Evolutionary conservation across 108 stramenopile species (phyloP).

Genomic region (Discostella stelligeroides): DNA sequence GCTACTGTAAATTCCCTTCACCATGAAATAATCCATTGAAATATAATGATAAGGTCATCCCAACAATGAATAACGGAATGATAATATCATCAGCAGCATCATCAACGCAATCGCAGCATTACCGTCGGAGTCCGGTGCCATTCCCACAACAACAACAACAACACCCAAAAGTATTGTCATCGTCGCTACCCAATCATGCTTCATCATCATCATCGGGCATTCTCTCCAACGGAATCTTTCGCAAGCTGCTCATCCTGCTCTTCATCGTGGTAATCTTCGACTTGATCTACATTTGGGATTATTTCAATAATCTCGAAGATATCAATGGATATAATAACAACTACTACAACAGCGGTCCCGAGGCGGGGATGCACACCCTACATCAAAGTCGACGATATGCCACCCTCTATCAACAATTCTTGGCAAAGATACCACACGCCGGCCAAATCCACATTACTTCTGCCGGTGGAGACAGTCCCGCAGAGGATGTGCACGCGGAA

Average conservation of each 20-base stretch:
- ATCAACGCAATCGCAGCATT: background rate
- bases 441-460: too few species aligned
- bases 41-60: background rate
- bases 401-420: slow-evolving; percentile 12
- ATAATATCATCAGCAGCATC: background rate
- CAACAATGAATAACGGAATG: too few species aligned
- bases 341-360: slow-evolving; percentile 14
- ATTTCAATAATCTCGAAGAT: slow-evolving; percentile 7
- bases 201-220: background rate
- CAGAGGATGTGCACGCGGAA: background rate
- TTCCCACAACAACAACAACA: background rate
- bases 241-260: slow-evolving; percentile 14
- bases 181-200: too few species aligned
- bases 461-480: background rate
- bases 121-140: background rate
- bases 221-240: background rate
- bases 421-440: slow-evolving; percentile 5
- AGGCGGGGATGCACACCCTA: slow-evolving; percentile 38
- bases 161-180: too few species aligned
- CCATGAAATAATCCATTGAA: background rate
- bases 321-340: too few species aligned
- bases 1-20: too few species aligned
- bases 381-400: slow-evolving; percentile 16
- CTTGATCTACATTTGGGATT: slow-evolving; percentile 17
- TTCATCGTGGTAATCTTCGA: slow-evolving; percentile 22